Evolutionary conservation across 2,329 filamentous ascomycete genomes (phyloP), one percentile per base, ranked within the genome.

Genomic region (Pseudogymnoascus sp.): DNA sequence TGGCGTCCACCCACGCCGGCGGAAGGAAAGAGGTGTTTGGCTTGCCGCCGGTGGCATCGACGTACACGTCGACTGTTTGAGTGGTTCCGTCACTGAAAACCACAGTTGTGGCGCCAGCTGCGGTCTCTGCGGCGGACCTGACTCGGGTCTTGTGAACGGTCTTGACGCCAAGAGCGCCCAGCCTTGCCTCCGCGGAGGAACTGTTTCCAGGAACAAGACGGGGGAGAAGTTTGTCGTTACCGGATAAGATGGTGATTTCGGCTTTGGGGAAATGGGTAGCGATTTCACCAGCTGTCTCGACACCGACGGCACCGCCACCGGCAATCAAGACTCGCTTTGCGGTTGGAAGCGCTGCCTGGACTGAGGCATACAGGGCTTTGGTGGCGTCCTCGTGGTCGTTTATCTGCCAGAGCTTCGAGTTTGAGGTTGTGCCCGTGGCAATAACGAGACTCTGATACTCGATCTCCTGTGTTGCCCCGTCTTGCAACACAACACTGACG

Each of bases 401-500:
- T 23, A 71, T 70, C 71, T 83, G 83, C 74, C 79, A 84, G 1
- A 69, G 62, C 5, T 62, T 81, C 77, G 74, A 81, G 75, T 64
- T 69, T 70, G 14, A 76, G 74, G 18, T 69, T 70, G 61, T 72
- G 7, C 83, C 83, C 1, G 82, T 85, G 6, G 82, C 81, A 34
- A 86, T 73, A 64, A 86, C 68, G 31, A 85, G 74, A 25, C 77
- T 78, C 65, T 82, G 75, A 69, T 84, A 85, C 14, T 68, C 67
- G 5, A 67, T 68, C 14, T 73, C 76, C 8, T 23, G 44, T 11
- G 63, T 46, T 42, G 40, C 25, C 5, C 56, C 28, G 6, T 8
- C 18, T 34, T 37, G 11, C 4, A 40, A 31, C 36, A 14, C 18
- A 67, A 82, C 75, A 2, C 75, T 72, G 5, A 86, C 75, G 1